Evolutionary conservation across 345 rosid genomes (phyloP), one percentile per base, ranked within the genome.

Genomic region (Leavenworthia alabamica): DNA sequence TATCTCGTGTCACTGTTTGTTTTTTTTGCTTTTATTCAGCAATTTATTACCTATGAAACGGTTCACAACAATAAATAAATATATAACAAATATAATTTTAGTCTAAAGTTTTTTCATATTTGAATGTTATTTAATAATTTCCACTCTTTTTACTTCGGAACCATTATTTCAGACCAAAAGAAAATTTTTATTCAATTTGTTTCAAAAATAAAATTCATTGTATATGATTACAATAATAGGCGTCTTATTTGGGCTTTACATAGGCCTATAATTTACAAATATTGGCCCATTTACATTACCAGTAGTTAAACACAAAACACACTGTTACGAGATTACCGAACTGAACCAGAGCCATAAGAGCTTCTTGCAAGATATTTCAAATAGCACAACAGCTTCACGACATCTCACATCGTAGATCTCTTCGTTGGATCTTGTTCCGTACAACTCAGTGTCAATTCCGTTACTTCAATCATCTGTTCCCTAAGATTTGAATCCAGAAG

Each of bases 401-500:
- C 97, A 29, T 83, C 81, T 74, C 82, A 82, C 94, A 79, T 90
- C 22, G 77, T 67, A 1, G 89, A 94, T 63, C 97, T 80, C 49
- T 17, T 75, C 39, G 59, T 50, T 2, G 91, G 88, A 16, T 82
- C 88, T 24, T 59, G 62, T 40, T 86, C 82, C 6, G 83, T 80
- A 42, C 96, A 90, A 60, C 78, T 75, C 73, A 86, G 37, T 41
- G 89, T 89, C 44, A 82, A 43, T 59, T 63, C 56, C 36, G 81
- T 40, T 68, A 81, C 78, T 47, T 73, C 49, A 8, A 33, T 61
- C 26, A 80, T 83, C 43, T 88, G 82, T 7, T 79, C 82, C 76
- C 74, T 81, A n/a, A 81, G 44, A n/a, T 8, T 36, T 1, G 83
- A 62, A 65, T 80, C 84, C 19, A 75, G 64, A 57, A 85, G 62